These are phyloP conservation scores for Panaeolus papilionaceus DNA, from an alignment of 768 basidiomycete species.

Conservation along the genomic window DNA sequence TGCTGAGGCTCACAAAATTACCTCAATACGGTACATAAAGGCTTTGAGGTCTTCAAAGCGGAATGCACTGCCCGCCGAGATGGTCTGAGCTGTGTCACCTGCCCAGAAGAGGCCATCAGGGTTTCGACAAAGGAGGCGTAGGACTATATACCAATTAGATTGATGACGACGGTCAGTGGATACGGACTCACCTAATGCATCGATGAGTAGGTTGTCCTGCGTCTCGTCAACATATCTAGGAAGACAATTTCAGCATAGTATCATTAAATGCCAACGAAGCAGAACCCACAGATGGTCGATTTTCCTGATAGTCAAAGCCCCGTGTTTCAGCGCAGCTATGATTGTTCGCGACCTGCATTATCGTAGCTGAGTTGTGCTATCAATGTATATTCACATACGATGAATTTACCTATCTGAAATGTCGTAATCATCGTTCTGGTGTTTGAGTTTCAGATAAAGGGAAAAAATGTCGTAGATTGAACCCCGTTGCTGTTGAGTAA, in stretches of 20 bases:
- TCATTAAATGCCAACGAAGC: too few relatives aligned
- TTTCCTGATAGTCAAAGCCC: conserved; percentile 44
- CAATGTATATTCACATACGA: background rate
- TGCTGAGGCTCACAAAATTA: conserved; percentile 29
- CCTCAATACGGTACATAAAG: conserved; percentile 68
- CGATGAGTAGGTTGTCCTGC: conserved; percentile 74
- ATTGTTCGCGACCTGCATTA: conserved; percentile 56
- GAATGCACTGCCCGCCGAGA: conserved; percentile 75
- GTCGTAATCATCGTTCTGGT: conserved; percentile 51
- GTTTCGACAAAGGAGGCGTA: conserved; percentile 67
- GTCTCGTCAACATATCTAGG: conserved; percentile 75
- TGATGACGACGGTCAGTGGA: background rate
- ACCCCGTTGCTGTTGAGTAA: conserved; percentile 51
- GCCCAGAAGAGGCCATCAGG: conserved; percentile 78
- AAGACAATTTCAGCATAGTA: too few relatives aligned
- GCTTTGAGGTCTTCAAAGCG: conserved; percentile 75
- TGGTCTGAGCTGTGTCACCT: conserved; percentile 82
- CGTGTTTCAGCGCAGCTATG: conserved; percentile 29
- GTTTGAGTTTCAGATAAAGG: conserved; percentile 54
- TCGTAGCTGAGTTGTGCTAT: background rate
- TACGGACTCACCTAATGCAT: conserved; percentile 54
- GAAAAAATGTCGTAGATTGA: conserved; percentile 60
- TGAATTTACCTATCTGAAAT: conserved; percentile 59
- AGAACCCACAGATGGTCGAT: conserved; percentile 61
- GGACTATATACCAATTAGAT: conserved; percentile 44